Percentiles rank a stretch among this genome's conserved stretches.
Conservation (phyloP, 306 rosid species). For the Cicer judaicum region DNA sequence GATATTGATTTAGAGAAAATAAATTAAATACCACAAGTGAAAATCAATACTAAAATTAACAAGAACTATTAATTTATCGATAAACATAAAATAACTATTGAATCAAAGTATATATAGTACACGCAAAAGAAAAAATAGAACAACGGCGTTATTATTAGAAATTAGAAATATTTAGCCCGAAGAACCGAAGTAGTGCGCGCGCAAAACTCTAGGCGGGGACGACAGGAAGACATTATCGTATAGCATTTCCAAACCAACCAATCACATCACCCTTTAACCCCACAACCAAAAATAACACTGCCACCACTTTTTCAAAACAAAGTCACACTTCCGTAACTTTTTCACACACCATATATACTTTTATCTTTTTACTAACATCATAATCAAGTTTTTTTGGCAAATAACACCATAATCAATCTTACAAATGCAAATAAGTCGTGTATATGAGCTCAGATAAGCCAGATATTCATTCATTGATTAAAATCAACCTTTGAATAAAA, state of each 20-base stretch:
- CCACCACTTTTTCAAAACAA: slow-evolving; percentile 32
- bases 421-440: slow-evolving; percentile 15
- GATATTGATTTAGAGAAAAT: too few species aligned
- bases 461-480: background rate
- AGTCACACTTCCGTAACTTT: background rate
- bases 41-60: too few species aligned
- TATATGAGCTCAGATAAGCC: background rate
- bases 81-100: too few species aligned
- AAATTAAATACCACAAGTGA: too few species aligned
- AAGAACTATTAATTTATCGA: too few species aligned
- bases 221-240: slow-evolving; percentile 37
- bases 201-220: slow-evolving; percentile 40
- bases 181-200: slow-evolving; percentile 37
- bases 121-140: too few species aligned
- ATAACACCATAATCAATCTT: background rate
- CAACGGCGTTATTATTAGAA: too few species aligned
- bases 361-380: background rate
- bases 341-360: background rate
- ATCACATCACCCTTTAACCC: slow-evolving; percentile 23
- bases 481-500: too few species aligned
- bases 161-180: too few species aligned
- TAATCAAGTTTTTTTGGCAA: too few species aligned
- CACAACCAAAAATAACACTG: slow-evolving; percentile 11
- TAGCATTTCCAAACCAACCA: slow-evolving; percentile 44
- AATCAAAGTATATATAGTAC: too few species aligned